phyloP scores from a whole-genome alignment of 225 moss, liverwort and hornwort genomes.

The Rhytidiadelphus loreus region DNA sequence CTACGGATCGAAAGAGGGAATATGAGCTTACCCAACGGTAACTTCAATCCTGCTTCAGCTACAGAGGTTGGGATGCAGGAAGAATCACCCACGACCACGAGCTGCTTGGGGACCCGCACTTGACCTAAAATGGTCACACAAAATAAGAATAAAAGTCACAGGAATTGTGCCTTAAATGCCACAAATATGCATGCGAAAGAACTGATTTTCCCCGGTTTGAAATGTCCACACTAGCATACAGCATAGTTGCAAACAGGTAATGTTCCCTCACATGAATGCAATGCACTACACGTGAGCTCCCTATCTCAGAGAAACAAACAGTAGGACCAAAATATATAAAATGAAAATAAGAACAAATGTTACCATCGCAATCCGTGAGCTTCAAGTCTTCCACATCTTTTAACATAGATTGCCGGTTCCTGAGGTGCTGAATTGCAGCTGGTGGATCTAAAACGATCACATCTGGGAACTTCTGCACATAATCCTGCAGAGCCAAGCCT shows the following conservation, averaged over 20 bases:
- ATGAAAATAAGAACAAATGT: not conserved
- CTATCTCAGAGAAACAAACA: not conserved
- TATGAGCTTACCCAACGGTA: slow-evolving; percentile 21
- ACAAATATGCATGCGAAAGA: not conserved
- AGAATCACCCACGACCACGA: slow-evolving; percentile 33
- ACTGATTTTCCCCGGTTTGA: not conserved
- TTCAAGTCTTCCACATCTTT: slow-evolving; percentile 44
- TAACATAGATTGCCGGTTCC: slow-evolving; percentile 43
- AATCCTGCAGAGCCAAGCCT: slow-evolving; percentile 27
- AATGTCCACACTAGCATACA: not conserved
- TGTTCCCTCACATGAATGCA: not conserved
- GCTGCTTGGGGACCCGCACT: slow-evolving; percentile 34
- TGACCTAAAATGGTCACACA: slow-evolving; percentile 8
- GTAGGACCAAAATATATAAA: not conserved
- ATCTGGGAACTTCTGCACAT: slow-evolving; percentile 33
- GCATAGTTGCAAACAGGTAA: not conserved
- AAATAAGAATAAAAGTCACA: not conserved
- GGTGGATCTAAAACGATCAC: slow-evolving; percentile 39
- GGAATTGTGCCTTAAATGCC: not conserved
- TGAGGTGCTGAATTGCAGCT: slow-evolving; percentile 39
- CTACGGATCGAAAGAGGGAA: not conserved
- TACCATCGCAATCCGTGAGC: slow-evolving; percentile 39
- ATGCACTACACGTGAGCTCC: not conserved
- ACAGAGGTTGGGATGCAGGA: slow-evolving; percentile 27
- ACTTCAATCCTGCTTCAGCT: slow-evolving; percentile 35